Evolutionary conservation across 2,329 filamentous ascomycete species (phyloP).

Genomic region (Colletotrichum camelliae): DNA sequence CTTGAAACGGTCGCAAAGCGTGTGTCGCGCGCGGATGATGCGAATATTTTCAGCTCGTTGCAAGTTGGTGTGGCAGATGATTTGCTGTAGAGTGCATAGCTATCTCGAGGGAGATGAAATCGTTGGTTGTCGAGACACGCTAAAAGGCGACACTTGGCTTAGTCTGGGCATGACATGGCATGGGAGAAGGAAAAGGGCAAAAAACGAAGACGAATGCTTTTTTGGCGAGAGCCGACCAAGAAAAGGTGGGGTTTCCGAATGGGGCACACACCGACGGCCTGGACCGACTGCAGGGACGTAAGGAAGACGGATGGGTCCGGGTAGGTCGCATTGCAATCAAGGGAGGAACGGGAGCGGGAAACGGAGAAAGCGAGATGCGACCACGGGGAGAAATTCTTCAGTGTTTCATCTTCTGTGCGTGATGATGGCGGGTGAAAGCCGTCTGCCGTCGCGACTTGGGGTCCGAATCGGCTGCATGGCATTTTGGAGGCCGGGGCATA

Average conservation of each 20-base stretch:
- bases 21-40: background rate
- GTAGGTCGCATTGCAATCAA: background rate
- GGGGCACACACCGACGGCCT: conserved; percentile 18
- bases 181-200: background rate
- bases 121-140: background rate
- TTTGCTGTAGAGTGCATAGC: background rate
- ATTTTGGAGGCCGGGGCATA: background rate
- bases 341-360: background rate
- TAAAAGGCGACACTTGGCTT: background rate
- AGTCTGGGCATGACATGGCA: background rate
- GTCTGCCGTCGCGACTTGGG: background rate
- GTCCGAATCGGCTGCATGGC: conserved; percentile 4
- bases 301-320: background rate
- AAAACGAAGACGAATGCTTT: background rate
- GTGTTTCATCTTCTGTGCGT: conserved; percentile 14
- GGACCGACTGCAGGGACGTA: conserved; percentile 18
- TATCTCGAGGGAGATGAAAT: background rate
- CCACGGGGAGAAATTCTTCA: conserved; percentile 14
- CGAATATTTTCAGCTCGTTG: background rate
- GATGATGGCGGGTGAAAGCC: background rate
- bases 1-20: background rate
- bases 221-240: background rate
- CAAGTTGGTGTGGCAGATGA: background rate
- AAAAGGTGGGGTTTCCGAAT: background rate
- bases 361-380: conserved; percentile 11